phyloP scores from a whole-genome alignment of 352 stramenopile genomes.

The Pythium angustatum region DNA sequence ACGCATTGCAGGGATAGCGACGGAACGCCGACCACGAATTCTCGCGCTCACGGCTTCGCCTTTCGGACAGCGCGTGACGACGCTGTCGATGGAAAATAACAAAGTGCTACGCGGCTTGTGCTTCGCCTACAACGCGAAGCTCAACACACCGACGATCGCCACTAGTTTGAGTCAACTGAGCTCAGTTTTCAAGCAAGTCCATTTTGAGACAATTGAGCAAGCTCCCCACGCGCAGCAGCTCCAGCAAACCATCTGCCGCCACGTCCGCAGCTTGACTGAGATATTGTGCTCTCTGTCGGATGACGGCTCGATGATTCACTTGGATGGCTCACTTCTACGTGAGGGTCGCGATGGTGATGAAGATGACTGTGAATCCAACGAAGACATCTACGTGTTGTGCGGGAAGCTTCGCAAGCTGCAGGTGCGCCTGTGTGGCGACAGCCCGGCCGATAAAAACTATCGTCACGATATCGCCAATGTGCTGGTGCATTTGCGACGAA shows the following conservation, averaged over 20 bases:
- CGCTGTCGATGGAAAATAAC: conserved; percentile 31
- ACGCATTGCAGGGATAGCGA: conserved; percentile 34
- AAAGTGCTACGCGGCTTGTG: conserved; percentile 42
- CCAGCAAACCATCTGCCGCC: background rate
- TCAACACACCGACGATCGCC: conserved; percentile 66
- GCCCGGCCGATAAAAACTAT: background rate
- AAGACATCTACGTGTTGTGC: conserved; percentile 14
- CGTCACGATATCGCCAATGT: background rate
- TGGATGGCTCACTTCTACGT: background rate
- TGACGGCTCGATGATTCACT: background rate
- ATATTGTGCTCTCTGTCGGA: background rate
- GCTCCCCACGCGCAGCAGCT: conserved; percentile 39
- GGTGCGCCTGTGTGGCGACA: background rate
- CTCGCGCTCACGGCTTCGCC: conserved; percentile 71
- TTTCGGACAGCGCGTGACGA: conserved; percentile 55
- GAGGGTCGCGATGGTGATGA: background rate
- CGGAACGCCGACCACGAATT: conserved; percentile 42
- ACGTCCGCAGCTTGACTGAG: background rate
- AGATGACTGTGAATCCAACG: conserved; percentile 8
- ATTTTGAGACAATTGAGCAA: conserved; percentile 59
- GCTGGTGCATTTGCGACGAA: conserved; percentile 21
- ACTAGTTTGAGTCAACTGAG: conserved; percentile 40
- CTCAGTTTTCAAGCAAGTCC: conserved; percentile 57
- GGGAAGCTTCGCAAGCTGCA: conserved; percentile 23
- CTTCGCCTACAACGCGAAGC: conserved; percentile 44